A percentile compares a stretch with the other conserved stretches of the same genome.
Conservation (phyloP, 257 asterid genomes). For the Cordia subcordata region DNA sequence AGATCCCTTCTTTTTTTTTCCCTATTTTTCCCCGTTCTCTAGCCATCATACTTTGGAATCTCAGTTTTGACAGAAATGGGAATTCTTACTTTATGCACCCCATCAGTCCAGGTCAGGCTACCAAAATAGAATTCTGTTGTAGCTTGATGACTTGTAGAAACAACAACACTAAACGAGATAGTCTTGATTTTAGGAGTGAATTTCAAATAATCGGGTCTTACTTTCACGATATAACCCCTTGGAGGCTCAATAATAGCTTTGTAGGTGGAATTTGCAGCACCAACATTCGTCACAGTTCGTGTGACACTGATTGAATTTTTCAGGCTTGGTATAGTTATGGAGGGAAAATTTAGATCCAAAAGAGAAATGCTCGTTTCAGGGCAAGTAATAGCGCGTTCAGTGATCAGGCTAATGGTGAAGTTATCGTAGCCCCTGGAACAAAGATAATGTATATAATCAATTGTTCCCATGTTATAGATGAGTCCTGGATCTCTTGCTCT, state of each 20-base stretch:
- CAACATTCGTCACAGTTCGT: constrained; percentile 45
- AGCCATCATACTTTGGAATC: constrained; percentile 2
- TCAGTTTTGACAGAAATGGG: constrained; percentile 31
- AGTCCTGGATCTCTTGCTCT: constrained; percentile 21
- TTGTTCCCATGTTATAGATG: constrained; percentile 23
- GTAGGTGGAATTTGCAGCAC: constrained; percentile 29
- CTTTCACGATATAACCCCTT: constrained; percentile 21
- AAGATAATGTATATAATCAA: constrained; percentile 21
- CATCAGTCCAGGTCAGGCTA: constrained; percentile 43
- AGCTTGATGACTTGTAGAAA: constrained; percentile 21
- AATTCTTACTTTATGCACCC: constrained; percentile 31
- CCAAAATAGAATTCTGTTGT: constrained; percentile 38
- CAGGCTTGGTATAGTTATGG: constrained; percentile 36
- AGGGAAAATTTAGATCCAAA: constrained; percentile 43
- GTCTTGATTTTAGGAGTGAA: constrained; percentile 27
- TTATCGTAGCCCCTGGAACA: constrained; percentile 19
- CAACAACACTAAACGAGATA: constrained; percentile 31
- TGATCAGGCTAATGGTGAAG: constrained; percentile 19
- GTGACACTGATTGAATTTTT: constrained; percentile 17
- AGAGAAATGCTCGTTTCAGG: constrained; percentile 16
- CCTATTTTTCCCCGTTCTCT: too few relatives aligned
- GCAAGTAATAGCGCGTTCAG: constrained; percentile 22
- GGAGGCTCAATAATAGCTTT: constrained; percentile 40
- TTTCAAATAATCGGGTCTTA: constrained; percentile 29
- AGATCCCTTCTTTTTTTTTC: too few relatives aligned